phyloP scores from a whole-genome alignment of 2,329 filamentous ascomycete genomes.

The Ceratocystis huliohia region DNA sequence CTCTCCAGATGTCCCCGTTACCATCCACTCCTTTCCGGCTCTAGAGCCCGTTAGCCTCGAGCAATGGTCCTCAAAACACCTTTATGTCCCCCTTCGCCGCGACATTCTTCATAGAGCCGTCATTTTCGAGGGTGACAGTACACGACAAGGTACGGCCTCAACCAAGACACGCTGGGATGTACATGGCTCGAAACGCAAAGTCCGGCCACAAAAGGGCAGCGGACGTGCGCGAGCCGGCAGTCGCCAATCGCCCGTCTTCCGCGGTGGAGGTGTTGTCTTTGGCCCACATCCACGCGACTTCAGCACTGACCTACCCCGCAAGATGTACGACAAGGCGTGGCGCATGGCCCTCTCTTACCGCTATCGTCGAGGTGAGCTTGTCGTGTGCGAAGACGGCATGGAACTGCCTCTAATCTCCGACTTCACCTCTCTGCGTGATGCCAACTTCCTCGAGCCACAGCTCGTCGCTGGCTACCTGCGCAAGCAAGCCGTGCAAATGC shows the following conservation, averaged over 20 bases:
- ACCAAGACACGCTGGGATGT: conserved; percentile 75
- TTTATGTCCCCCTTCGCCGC: conserved; percentile 73
- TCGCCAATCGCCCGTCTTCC: conserved; percentile 67
- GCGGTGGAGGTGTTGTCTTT: conserved; percentile 75
- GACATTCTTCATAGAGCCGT: conserved; percentile 90
- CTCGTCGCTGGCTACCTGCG: conserved; percentile 44
- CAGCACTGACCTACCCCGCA: conserved; percentile 64
- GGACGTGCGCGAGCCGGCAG: conserved; percentile 69
- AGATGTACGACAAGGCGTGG: conserved; percentile 93
- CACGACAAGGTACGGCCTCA: conserved; percentile 73
- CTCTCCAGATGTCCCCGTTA: conserved; percentile 56
- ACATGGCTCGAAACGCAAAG: conserved; percentile 68
- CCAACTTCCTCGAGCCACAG: conserved; percentile 25
- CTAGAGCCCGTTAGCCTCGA: conserved; percentile 73
- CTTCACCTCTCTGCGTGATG: conserved; percentile 33
- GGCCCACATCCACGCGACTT: conserved; percentile 93
- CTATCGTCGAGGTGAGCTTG: conserved; percentile 72
- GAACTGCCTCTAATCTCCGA: conserved; percentile 48
- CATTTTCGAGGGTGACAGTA: conserved; percentile 80
- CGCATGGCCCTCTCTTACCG: conserved; percentile 86
- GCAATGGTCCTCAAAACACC: conserved; percentile 67
- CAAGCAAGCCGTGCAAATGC: conserved; percentile 52
- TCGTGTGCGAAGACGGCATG: conserved; percentile 69
- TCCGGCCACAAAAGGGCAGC: conserved; percentile 75
- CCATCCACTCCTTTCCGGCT: conserved; percentile 78